Evolutionary conservation across 2,329 filamentous ascomycete genomes (phyloP).

Genomic region (Colletotrichum simmondsii): DNA sequence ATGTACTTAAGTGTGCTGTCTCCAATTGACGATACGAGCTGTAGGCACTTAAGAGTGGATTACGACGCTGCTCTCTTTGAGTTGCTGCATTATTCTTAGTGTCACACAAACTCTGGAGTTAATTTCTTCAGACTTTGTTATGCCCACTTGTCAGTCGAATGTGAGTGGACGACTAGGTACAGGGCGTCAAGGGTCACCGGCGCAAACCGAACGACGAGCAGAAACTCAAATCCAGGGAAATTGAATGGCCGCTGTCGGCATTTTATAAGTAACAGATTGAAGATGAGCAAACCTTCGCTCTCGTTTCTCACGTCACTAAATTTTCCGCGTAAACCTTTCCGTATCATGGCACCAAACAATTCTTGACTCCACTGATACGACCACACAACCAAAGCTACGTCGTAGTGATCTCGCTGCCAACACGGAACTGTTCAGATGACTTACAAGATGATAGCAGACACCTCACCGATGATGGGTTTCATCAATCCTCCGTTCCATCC

Average conservation of each 20-base stretch:
- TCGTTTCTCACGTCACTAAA: background rate
- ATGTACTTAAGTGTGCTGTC: background rate
- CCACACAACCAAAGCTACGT: background rate
- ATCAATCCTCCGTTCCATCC: background rate
- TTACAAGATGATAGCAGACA: background rate
- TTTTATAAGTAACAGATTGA: background rate
- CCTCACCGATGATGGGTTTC: constrained; percentile 7
- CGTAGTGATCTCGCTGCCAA: background rate
- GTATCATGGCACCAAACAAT: background rate
- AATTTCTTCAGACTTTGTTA: background rate
- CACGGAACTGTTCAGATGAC: background rate
- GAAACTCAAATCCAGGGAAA: background rate
- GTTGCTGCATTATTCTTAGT: background rate
- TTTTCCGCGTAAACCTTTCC: background rate
- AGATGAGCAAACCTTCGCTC: background rate
- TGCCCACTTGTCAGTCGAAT: background rate
- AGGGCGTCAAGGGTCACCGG: background rate
- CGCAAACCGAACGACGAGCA: background rate
- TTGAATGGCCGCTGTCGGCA: background rate
- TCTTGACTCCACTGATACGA: background rate
- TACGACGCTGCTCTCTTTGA: background rate
- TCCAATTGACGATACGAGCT: background rate
- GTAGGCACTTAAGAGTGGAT: background rate
- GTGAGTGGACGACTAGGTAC: background rate
- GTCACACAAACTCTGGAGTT: background rate